Evolutionary conservation across 345 rosid species (phyloP).

Genomic region (Raphanus raphanistrum): DNA sequence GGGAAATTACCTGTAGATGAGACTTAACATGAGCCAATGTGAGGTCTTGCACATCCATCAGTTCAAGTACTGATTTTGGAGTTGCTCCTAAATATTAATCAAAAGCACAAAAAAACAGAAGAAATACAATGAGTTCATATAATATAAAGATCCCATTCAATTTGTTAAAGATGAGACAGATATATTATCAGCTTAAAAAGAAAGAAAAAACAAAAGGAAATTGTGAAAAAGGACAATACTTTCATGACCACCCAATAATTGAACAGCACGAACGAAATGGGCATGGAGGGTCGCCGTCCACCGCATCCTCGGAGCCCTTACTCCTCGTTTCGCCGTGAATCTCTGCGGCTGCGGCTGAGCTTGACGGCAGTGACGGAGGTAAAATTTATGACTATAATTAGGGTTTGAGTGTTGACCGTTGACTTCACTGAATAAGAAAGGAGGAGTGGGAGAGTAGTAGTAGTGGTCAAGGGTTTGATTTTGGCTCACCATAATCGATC

Average conservation of each 20-base stretch:
- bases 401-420: constrained; percentile 40
- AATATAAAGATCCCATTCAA: background rate
- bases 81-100: constrained; percentile 68
- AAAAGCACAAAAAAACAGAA: constrained; percentile 19
- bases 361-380: constrained; percentile 29
- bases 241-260: constrained; percentile 98
- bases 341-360: constrained; percentile 41
- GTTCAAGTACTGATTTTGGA: constrained; percentile 97
- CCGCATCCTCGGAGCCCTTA: constrained; percentile 85
- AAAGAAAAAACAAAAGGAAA: background rate
- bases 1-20: constrained; percentile 72
- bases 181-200: background rate
- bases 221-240: constrained; percentile 52
- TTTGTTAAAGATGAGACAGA: background rate
- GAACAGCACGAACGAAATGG: constrained; percentile 98
- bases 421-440: constrained; percentile 35
- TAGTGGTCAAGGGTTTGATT: constrained; percentile 42
- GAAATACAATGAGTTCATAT: background rate
- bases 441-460: constrained; percentile 36
- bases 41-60: constrained; percentile 99
- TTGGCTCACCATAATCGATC: constrained; percentile 60
- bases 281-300: constrained; percentile 98
- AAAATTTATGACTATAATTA: constrained; percentile 22
- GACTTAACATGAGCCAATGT: constrained; percentile 99
- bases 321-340: constrained; percentile 52